Evolutionary conservation across 75 land plant genomes (phyloP).

Genomic region (Pseudotsuga menziesii): DNA sequence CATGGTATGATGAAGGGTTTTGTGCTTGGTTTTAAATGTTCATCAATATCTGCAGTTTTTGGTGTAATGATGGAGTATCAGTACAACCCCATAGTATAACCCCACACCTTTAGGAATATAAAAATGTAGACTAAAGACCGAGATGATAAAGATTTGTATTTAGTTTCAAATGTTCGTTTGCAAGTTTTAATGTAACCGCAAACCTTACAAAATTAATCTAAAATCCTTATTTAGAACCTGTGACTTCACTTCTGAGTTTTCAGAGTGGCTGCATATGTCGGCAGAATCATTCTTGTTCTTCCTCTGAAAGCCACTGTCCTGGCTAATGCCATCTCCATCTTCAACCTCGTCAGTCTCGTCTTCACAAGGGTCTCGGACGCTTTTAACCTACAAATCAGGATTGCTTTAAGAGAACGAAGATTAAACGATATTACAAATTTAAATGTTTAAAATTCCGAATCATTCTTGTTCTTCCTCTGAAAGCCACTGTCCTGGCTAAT

Average conservation of each 20-base stretch:
- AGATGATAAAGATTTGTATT: no score
- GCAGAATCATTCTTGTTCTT: conserved; percentile 16
- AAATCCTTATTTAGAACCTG: background rate
- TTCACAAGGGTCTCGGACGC: conserved; percentile 70
- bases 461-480: conserved; percentile 16
- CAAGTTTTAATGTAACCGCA: no score
- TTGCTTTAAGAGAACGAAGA: background rate
- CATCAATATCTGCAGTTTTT: no score
- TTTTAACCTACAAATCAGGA: conserved; percentile 54
- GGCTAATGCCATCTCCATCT: conserved; percentile 35
- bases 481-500: conserved; percentile 46
- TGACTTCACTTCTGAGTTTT: background rate
- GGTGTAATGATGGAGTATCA: no score
- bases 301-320: conserved; percentile 40
- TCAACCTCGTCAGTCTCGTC: conserved; percentile 37
- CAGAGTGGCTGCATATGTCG: conserved; percentile 3
- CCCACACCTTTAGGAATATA: no score
- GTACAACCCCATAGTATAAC: no score
- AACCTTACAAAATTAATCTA: background rate
- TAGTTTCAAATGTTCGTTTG: no score
- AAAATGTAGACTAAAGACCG: no score
- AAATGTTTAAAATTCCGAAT: background rate
- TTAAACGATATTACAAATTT: background rate
- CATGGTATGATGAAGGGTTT: no score
- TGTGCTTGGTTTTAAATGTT: no score